Evolutionary conservation across 257 asterid species (phyloP).

Genomic region (Plantago ovata): DNA sequence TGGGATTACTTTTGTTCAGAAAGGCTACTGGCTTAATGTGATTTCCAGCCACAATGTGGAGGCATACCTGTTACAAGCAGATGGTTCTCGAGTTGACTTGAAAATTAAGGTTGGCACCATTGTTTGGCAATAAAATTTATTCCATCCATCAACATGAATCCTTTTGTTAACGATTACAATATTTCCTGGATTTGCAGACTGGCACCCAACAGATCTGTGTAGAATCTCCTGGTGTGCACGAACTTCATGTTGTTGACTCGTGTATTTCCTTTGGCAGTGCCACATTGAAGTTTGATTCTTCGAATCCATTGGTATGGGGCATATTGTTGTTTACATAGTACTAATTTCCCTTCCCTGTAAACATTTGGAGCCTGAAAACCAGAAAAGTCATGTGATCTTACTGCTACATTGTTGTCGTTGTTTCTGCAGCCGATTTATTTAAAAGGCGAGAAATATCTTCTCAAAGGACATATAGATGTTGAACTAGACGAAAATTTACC

Average conservation of each 20-base stretch:
- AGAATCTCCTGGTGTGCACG: slow-evolving; percentile 85
- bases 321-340: neutral
- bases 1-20: slow-evolving; percentile 73
- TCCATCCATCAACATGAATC: slow-evolving; percentile 17
- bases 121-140: slow-evolving; percentile 16
- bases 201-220: slow-evolving; percentile 77
- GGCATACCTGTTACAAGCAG: slow-evolving; percentile 62
- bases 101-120: slow-evolving; percentile 60
- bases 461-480: slow-evolving; percentile 65
- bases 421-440: slow-evolving; percentile 72
- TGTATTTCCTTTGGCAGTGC: slow-evolving; percentile 85
- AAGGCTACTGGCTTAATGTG: slow-evolving; percentile 76
- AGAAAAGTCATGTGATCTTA: slow-evolving; percentile 6
- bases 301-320: slow-evolving; percentile 52
- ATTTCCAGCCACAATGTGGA: slow-evolving; percentile 84
- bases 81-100: slow-evolving; percentile 50
- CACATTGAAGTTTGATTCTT: slow-evolving; percentile 60
- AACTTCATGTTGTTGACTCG: slow-evolving; percentile 73
- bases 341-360: no score
- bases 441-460: slow-evolving; percentile 81
- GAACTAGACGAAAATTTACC: slow-evolving; percentile 50
- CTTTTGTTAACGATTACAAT: slow-evolving; percentile 10
- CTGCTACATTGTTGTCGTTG: slow-evolving; percentile 21
- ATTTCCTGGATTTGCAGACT: slow-evolving; percentile 54
- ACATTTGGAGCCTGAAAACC: no score